phyloP scores from a whole-genome alignment of 2,329 filamentous ascomycete species.

The Stagonosporopsis vannaccii region DNA sequence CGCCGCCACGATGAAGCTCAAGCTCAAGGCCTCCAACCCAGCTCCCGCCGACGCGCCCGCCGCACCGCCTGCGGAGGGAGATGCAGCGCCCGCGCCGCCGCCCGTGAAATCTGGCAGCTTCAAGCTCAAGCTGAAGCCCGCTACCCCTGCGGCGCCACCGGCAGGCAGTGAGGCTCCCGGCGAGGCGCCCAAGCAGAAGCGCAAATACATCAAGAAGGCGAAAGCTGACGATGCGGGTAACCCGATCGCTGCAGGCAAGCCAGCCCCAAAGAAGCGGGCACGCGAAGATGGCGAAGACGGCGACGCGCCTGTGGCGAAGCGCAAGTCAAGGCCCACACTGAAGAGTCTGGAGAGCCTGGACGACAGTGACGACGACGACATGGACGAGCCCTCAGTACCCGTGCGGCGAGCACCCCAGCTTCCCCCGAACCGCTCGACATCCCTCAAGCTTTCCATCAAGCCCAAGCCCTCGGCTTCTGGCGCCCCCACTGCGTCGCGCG shows the following conservation, averaged over 20 bases:
- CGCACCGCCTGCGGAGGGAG: slow-evolving; percentile 17
- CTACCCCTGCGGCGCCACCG: slow-evolving; percentile 24
- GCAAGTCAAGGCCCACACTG: slow-evolving; percentile 45
- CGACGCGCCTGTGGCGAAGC: slow-evolving; percentile 38
- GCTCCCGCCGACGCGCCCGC: slow-evolving; percentile 32
- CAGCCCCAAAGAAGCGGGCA: slow-evolving; percentile 44
- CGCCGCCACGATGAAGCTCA: slow-evolving; percentile 39
- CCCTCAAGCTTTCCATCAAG: slow-evolving; percentile 44
- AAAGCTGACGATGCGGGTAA: slow-evolving; percentile 44
- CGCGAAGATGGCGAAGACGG: slow-evolving; percentile 47
- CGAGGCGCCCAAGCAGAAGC: slow-evolving; percentile 51
- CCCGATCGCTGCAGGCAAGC: slow-evolving; percentile 33
- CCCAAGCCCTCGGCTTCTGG: slow-evolving; percentile 31
- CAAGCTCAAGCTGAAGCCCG: slow-evolving; percentile 46
- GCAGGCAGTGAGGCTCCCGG: slow-evolving; percentile 37
- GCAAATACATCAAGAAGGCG: slow-evolving; percentile 53
- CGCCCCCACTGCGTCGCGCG: slow-evolving; percentile 20
- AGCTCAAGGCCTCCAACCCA: slow-evolving; percentile 36
- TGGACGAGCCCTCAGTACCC: slow-evolving; percentile 22
- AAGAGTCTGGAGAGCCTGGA: slow-evolving; percentile 40
- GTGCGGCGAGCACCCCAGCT: slow-evolving; percentile 14
- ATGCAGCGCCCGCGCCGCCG: slow-evolving; percentile 22
- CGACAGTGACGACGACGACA: slow-evolving; percentile 38
- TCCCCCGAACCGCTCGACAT: slow-evolving; percentile 29
- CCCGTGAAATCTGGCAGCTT: slow-evolving; percentile 24